Base-by-base conservation (phyloP, 148 eudicot genomes). In the Camellia lanceoleosa region DNA sequence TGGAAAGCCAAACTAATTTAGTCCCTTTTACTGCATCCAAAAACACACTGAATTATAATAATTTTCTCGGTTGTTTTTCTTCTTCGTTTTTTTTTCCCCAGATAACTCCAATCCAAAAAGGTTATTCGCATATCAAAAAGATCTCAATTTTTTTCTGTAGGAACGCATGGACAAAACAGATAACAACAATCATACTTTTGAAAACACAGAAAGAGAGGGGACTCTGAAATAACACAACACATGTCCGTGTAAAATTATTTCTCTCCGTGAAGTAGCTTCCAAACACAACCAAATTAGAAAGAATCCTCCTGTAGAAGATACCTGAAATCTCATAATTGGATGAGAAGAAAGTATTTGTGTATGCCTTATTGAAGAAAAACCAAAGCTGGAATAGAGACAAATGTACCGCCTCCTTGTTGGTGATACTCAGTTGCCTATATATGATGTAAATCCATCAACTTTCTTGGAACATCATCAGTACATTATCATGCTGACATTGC, bases 301-400 rank as follows among this genome's bases (percentile, higher is more conserved):
- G 38, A 23, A 47, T 19, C 18, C 60, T 51, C 46, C 55, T 12
- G 18, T 10, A 7, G 5, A 13, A 73, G 46, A 55, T 59, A 38
- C 55, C 63, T 54, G 75, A 73, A 54, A 73, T n/a, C 47, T 54
- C 47, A 30, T 54, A 56, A 56, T 73, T 73, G 76, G 47, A 30
- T 56, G 62, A 18, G 46, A 41, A 73, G 64, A 54, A 54, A 54
- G 75, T 52, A 51, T 60, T 73, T 51, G 75, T 38, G 7, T 14
- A 5, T 42, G 60, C 3, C 13, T 30, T 56, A 55, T 73, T 63
- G 15, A 56, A 18, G 76, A 55, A 30, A 49, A 59, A 73, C 60
- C 19, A 73, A 73, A 73, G 19, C 46, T 73, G 76, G 46, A 73
- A 56, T 13, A 38, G 20, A 55, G 43, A 52, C n/a, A 30, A 11